Conservation (phyloP, 208 protist genomes). For the Acanthamoeba castellanii region DNA sequence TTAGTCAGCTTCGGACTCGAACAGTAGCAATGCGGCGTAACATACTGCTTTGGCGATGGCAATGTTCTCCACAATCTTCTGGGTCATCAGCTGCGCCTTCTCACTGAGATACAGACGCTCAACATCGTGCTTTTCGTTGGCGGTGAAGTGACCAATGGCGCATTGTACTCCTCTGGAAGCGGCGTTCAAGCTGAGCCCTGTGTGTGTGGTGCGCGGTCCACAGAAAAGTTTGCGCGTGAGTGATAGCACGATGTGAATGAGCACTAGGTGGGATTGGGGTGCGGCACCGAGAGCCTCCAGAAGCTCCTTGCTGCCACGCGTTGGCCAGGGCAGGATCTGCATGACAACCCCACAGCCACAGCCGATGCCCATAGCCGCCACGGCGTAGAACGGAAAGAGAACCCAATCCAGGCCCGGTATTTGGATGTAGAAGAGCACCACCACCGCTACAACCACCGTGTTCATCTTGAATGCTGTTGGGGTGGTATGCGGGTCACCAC, state of each 20-base stretch:
- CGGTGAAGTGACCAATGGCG: constrained; percentile 9
- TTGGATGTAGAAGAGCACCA: constrained; percentile 33
- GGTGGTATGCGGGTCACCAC: neutral
- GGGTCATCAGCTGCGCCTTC: constrained; percentile 45
- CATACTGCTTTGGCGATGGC: constrained; percentile 45
- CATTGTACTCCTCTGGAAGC: constrained; percentile 33
- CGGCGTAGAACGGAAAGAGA: constrained; percentile 14
- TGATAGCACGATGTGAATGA: neutral
- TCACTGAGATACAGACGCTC: constrained; percentile 58
- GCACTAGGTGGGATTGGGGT: neutral
- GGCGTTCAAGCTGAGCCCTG: constrained; percentile 31
- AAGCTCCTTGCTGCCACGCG: constrained; percentile 12
- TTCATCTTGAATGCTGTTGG: constrained; percentile 53
- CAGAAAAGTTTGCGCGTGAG: neutral
- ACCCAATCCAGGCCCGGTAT: constrained; percentile 19
- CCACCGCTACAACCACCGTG: neutral
- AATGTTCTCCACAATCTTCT: constrained; percentile 48
- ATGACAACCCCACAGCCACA: constrained; percentile 17
- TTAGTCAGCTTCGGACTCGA: too few relatives aligned
- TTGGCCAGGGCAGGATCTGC: constrained; percentile 34
- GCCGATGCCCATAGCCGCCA: constrained; percentile 3
- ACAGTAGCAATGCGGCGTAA: neutral
- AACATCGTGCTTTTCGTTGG: neutral
- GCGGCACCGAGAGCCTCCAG: neutral
- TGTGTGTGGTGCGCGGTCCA: neutral